Evolutionary conservation across 495 filamentous ascomycete genomes (phyloP), one percentile per base, ranked within the genome.

Genomic region (Trichocladium uniseriatum): DNA sequence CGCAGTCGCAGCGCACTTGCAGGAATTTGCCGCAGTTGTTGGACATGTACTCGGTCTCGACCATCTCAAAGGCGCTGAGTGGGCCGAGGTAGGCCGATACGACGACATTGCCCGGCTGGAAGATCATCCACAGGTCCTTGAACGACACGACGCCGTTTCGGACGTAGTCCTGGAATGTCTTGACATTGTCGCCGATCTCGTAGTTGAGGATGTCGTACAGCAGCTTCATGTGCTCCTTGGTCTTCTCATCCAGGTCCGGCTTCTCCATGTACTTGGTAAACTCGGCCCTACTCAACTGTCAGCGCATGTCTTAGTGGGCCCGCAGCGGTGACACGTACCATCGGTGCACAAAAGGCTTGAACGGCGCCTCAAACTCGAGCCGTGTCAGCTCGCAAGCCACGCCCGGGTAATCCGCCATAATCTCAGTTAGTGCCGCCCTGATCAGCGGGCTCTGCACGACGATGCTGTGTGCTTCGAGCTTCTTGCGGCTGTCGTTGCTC

Each of bases 291-390:
- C 9, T 5, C n/a, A 43, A 6, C n/a, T 28, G 43, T 53, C 5
- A 45, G 39, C 29, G 38, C 38, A 16, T 38, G 36, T 18, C 1
- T 16, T 8, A 3, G 24, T 27, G 24, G 24, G n/a, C 31, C 18
- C 7, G 31, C 2, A 11, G 27, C 27, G 27, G 31, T 1, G 18
- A n/a, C 11, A 27, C 52, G n/a, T 50, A 55, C 83, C 83, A 88
- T 19, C 82, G 73, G 62, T 87, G 79, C 32, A 87, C 76, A 32
- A 87, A 76, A 0, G 79, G 77, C 59, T 77, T 63, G 59, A 86
- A 86, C 0, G 78, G 79, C 0, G 68, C 69, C 15, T 61, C 61
- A 56, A 86, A 83, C 39, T 78, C 75, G 5, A 87, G 65, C 0
- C 76, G 73, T 41, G 78, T 65, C 11, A 87, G 62, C 14, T 69